A percentile compares a stretch with the other conserved stretches of the same genome.
These are phyloP conservation scores for Pyracantha coccinea DNA, from an alignment of 331 rosid genomes.

Conservation along the genomic window DNA sequence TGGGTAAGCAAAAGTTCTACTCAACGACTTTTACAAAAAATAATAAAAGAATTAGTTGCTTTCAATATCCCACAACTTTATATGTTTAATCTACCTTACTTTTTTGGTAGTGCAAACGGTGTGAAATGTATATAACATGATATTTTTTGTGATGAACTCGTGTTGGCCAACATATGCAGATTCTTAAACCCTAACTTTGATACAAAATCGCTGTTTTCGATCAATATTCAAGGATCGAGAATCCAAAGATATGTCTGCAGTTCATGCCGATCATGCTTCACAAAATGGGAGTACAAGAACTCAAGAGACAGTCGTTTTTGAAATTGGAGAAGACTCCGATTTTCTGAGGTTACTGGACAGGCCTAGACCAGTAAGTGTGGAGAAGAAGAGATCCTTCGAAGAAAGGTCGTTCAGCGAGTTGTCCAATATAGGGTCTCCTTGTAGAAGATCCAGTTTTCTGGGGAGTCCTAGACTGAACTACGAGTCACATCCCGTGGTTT, in stretches of 20 bases:
- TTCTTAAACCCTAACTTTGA: too few relatives aligned
- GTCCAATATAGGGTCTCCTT: conserved; percentile 5
- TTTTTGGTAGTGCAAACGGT: background rate
- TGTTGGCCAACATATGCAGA: too few relatives aligned
- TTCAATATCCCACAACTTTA: background rate
- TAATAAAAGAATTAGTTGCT: background rate
- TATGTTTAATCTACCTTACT: background rate
- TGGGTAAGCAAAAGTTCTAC: background rate
- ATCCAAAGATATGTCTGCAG: conserved; percentile 6
- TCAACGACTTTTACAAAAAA: background rate
- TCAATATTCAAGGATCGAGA: background rate
- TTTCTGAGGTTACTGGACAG: conserved; percentile 1
- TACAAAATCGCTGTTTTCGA: background rate
- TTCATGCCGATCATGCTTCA: background rate
- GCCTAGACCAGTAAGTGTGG: conserved; percentile 7
- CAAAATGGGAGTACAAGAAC: conserved; percentile 9
- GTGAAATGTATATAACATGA: background rate
- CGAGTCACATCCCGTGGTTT: conserved; percentile 20
- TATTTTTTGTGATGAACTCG: too few relatives aligned
- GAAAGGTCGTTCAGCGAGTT: conserved; percentile 24
- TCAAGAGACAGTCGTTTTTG: background rate
- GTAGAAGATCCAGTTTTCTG: conserved; percentile 3
- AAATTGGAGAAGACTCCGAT: background rate
- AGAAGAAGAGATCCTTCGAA: conserved; percentile 23
- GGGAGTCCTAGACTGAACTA: conserved; percentile 7